Percentiles rank a stretch among this genome's conserved stretches.
phyloP scores from a whole-genome alignment of 164 flowering plant genomes.

The Pachysandra terminalis region DNA sequence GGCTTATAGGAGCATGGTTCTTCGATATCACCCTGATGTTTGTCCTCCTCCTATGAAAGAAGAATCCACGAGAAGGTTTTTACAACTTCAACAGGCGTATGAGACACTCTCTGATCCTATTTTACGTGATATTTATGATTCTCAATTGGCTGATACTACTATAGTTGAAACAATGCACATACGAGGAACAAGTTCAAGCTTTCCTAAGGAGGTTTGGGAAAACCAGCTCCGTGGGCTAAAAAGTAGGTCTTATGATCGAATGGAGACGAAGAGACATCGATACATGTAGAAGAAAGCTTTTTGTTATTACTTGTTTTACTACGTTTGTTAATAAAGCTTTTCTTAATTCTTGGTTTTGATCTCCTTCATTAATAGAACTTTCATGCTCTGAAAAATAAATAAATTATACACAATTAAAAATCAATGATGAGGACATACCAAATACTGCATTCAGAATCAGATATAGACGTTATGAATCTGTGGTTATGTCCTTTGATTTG shows the following conservation, averaged over 20 bases:
- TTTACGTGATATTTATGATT: slow-evolving; percentile 23
- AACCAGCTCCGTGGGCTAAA: slow-evolving; percentile 15
- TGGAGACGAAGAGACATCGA: neutral
- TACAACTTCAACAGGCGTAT: slow-evolving; percentile 30
- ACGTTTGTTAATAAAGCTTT: neutral
- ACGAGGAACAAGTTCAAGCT: neutral
- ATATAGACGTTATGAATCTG: too few species aligned
- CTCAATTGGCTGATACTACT: neutral
- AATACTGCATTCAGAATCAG: too few species aligned
- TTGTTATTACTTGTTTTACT: neutral
- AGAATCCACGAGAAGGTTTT: slow-evolving; percentile 28
- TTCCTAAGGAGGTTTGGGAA: slow-evolving; percentile 18
- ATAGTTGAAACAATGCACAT: neutral
- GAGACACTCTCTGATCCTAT: slow-evolving; percentile 33
- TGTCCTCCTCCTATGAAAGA: slow-evolving; percentile 23
- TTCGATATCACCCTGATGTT: slow-evolving; percentile 36
- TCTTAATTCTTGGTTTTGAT: neutral
- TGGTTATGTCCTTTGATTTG: too few species aligned
- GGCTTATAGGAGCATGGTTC: slow-evolving; percentile 35
- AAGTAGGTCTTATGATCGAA: slow-evolving; percentile 18
- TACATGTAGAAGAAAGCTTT: neutral
- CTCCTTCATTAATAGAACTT: too few species aligned
- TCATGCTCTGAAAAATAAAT: too few species aligned
- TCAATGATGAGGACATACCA: too few species aligned
- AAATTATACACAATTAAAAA: too few species aligned